These are phyloP conservation scores for Aspergillus fischeri DNA, from an alignment of 2,329 filamentous ascomycete species.

Conservation along the genomic window DNA sequence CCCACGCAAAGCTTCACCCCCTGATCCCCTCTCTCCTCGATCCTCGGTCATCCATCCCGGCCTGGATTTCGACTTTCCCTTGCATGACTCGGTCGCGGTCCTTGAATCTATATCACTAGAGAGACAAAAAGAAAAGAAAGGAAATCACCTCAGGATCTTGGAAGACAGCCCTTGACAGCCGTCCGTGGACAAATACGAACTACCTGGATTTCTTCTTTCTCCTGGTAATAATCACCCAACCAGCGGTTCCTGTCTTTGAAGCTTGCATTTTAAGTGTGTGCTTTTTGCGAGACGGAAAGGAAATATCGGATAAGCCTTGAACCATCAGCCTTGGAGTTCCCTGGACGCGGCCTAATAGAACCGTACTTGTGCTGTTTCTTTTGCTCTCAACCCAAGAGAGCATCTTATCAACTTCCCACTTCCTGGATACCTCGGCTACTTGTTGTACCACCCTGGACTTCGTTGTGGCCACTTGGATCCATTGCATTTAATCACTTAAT, in stretches of 20 bases:
- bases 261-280: constrained; percentile 12
- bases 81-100: not conserved
- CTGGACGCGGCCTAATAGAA: constrained; percentile 21
- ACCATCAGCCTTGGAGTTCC: constrained; percentile 19
- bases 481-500: constrained; percentile 21
- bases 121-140: constrained; percentile 1
- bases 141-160: constrained; percentile 4
- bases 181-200: constrained; percentile 13
- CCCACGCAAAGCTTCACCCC: constrained; percentile 4
- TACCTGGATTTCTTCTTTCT: constrained; percentile 16
- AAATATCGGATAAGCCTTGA: constrained; percentile 17
- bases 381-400: constrained; percentile 16
- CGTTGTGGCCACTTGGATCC: constrained; percentile 27
- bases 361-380: constrained; percentile 21
- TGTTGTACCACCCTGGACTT: constrained; percentile 11
- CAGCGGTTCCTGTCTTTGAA: constrained; percentile 11
- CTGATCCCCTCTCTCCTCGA: constrained; percentile 3
- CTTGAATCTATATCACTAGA: not conserved
- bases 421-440: constrained; percentile 17
- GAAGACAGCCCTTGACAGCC: constrained; percentile 8
- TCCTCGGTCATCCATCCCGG: constrained; percentile 18
- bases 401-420: constrained; percentile 10
- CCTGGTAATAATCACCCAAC: constrained; percentile 6
- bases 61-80: constrained; percentile 14
- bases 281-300: constrained; percentile 9